These are phyloP conservation scores for Vitellaria paradoxa DNA, from an alignment of 179 eudicot genomes.

Conservation along the genomic window DNA sequence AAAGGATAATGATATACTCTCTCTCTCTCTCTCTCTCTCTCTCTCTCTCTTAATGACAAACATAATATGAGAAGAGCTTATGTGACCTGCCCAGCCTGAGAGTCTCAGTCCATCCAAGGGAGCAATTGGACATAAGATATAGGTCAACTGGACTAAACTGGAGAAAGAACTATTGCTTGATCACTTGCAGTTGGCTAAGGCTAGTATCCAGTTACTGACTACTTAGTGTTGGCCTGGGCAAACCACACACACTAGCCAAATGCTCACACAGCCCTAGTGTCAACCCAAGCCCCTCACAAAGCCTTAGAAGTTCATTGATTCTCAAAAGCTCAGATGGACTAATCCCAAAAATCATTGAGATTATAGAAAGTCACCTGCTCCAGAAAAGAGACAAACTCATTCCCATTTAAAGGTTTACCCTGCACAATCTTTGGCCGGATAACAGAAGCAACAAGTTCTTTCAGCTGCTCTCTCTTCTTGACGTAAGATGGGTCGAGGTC, in stretches of 20 bases:
- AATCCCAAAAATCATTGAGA: constrained; percentile 4
- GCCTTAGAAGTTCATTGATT: constrained; percentile 3
- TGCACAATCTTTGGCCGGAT: constrained; percentile 86
- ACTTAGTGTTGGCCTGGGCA: too few species aligned
- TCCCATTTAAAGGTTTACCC: constrained; percentile 82
- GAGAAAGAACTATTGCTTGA: too few species aligned
- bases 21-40: too few species aligned
- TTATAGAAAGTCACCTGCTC: constrained; percentile 62
- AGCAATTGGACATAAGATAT: too few species aligned
- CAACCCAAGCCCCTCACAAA: background rate
- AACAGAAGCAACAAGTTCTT: constrained; percentile 66
- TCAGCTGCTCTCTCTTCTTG: constrained; percentile 77
- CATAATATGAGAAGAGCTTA: too few species aligned
- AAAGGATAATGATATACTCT: background rate
- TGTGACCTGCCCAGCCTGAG: too few species aligned
- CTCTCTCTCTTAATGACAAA: too few species aligned
- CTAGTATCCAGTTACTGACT: too few species aligned
- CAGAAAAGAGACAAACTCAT: constrained; percentile 85
- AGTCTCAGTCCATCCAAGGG: too few species aligned
- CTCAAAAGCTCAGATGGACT: background rate
- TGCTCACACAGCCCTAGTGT: background rate
- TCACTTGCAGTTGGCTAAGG: too few species aligned
- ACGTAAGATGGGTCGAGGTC: constrained; percentile 82
- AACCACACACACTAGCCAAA: background rate
- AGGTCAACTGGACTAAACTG: too few species aligned